Conservation (phyloP, 139 green algal genomes). For the Micromonas pusilla region DNA sequence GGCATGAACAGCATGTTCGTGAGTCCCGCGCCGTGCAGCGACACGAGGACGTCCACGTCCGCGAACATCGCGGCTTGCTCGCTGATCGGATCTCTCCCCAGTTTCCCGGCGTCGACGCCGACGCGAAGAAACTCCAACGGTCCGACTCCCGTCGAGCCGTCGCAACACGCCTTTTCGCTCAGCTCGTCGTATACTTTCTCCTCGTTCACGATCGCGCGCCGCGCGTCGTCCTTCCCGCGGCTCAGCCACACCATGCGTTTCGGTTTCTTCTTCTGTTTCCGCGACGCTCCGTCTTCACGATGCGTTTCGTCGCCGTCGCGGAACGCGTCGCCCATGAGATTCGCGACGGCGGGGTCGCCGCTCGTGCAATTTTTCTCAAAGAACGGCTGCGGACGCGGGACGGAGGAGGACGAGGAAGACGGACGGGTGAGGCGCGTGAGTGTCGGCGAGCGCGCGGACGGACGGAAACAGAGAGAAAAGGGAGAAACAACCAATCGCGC, state of each 20-base stretch:
- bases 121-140: not conserved
- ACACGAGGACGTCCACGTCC: slow-evolving; percentile 6
- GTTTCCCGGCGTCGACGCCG: not conserved
- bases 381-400: too few species aligned
- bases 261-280: not conserved
- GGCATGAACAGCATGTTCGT: slow-evolving; percentile 30
- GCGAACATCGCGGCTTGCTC: slow-evolving; percentile 3
- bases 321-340: not conserved
- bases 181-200: not conserved
- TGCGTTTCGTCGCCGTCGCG: too few species aligned
- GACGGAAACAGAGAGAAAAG: too few species aligned
- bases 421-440: too few species aligned
- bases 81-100: not conserved
- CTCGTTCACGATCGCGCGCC: not conserved
- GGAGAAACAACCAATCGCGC: too few species aligned
- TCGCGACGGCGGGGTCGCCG: too few species aligned
- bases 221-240: not conserved
- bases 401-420: too few species aligned
- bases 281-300: too few species aligned
- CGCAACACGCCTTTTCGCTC: too few species aligned
- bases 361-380: too few species aligned
- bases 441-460: too few species aligned
- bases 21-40: slow-evolving; percentile 20
- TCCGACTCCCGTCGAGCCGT: too few species aligned
- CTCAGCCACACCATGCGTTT: not conserved